Evolutionary conservation across 2,329 filamentous ascomycete species (phyloP), one percentile per base, ranked within the genome.

Genomic region (Penicillium sp.): DNA sequence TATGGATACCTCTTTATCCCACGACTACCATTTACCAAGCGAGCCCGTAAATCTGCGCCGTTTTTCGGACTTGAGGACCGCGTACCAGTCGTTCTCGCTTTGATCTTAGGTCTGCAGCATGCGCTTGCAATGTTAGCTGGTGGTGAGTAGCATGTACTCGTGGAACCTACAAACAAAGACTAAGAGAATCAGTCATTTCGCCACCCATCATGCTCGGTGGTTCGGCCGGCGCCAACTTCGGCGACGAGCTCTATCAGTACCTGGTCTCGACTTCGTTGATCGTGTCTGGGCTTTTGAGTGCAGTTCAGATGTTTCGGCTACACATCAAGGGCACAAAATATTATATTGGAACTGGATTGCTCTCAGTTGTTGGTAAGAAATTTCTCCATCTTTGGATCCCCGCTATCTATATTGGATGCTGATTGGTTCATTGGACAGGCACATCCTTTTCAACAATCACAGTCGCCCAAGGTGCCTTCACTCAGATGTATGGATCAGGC

Each of bases 1-100:
- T 97, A 97, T 81, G 89, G 72, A 34, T 94, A 91, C 67, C 85
- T 97, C 38, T 96, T 97, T 79, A 84, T 78, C 19, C 89, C 82
- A 1, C 91, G 89, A 62, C 74, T 96, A 19, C 92, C 92, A 0
- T 96, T 96, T 72, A 85, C 94, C 79, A 85, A 82, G 67, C 84
- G 82, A 70, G 65, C 76, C 8, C 76, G 76, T 14, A 75, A 77
- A 53, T 77, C 80, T n/a, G 81, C 84, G 2, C 87, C 87, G 0
- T 89, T 89, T 72, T 89, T 89, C 63, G 86, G 85, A 7, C 80
- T 89, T 3, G 76, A 89, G 57, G 86, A 88, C 63, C 76, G 77
- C n/a, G 85, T 90, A 70, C 86, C 87, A 0, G 77, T 89, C 2
- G 66, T 89, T 1, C 76, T 90, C 19, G 86, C 84, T 11, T 68